Evolutionary conservation across 768 basidiomycete species (phyloP), one percentile per base, ranked within the genome.

Genomic region (Mycena rebaudengoi): DNA sequence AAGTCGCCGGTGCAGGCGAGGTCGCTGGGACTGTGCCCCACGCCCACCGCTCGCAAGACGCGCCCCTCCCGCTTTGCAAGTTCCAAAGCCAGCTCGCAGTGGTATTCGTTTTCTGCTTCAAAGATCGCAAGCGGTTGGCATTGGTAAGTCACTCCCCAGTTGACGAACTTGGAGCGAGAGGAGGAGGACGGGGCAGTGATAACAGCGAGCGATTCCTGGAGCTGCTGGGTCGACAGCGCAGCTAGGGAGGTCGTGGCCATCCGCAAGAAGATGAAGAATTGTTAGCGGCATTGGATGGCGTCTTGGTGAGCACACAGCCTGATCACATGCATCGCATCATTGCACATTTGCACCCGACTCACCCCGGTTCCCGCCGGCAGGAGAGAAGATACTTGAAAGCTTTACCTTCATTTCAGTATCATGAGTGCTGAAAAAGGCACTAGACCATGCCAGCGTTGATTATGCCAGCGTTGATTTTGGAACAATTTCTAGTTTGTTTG

Each of bases 1-100:
- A 87, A 96, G 11, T 89, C 94, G 48, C 81, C 85, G 1, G 96
- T 98, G 78, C 96, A 98, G 0, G 94, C 92, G 40, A 99, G 83
- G 78, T 99, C 97, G 72, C 92, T 94, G 20, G 97, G 97, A 66
- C 91, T 94, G 78, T 98, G 96, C 1, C 97, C 97, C 6, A 94
- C 90, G 8, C 95, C 98, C 7, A 89, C 91, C 1, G 92, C 92
- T 54, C 94, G 87, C 41, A 99, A 82, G 18, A 85, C 82, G 71
- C 85, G 88, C 11, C 86, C 80, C 73, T 95, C 88, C 43, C 90
- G 80, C 23, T 90, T 82, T 0, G 95, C 95, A 20, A 94, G 86
- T 70, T 93, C 92, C 32, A 99, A 81, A 37, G 97, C 82, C 67
- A 88, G 83, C 46, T 84, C 82, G 72, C 95, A 93, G 29, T 98